A percentile compares a stretch with the other conserved stretches of the same genome.
Evolutionary conservation across 2,329 filamentous ascomycete genomes (phyloP).

Genomic region (Fusarium camptoceras): DNA sequence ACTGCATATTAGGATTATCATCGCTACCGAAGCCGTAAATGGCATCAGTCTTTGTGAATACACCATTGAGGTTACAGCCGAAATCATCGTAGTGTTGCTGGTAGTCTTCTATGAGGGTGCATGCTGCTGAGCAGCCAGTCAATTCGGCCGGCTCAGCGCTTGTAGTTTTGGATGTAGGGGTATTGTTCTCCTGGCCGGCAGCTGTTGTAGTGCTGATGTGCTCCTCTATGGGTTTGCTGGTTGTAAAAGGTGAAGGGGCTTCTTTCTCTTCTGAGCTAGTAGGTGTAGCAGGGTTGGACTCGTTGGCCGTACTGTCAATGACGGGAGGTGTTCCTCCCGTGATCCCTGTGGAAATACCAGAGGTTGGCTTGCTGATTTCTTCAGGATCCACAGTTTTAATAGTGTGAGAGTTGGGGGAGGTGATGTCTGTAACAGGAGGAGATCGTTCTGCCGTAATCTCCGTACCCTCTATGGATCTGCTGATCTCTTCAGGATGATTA

Average conservation of each 20-base stretch:
- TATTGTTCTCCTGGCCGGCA: not conserved
- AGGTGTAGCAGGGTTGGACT: not conserved
- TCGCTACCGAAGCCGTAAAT: not conserved
- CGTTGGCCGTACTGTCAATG: not conserved
- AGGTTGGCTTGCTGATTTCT: not conserved
- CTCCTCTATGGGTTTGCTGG: not conserved
- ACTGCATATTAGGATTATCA: not conserved
- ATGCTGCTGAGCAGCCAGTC: not conserved
- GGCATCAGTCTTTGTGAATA: not conserved
- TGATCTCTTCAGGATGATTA: not conserved
- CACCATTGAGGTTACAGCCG: not conserved
- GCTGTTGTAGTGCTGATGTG: not conserved
- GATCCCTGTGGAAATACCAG: not conserved
- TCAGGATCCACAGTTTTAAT: accelerated
- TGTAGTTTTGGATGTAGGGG: not conserved
- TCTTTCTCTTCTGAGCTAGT: not conserved
- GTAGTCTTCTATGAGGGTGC: not conserved
- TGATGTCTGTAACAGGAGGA: not conserved
- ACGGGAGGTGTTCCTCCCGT: not conserved
- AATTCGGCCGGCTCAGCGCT: not conserved
- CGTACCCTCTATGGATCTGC: not conserved
- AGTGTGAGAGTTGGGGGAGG: not conserved
- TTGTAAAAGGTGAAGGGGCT: not conserved
- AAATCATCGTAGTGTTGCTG: not conserved
- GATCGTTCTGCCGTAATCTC: not conserved